Percentiles rank a stretch among this genome's conserved stretches.
phyloP scores from a whole-genome alignment of 202 grass and related monocot species.

The Eragrostis tef region DNA sequence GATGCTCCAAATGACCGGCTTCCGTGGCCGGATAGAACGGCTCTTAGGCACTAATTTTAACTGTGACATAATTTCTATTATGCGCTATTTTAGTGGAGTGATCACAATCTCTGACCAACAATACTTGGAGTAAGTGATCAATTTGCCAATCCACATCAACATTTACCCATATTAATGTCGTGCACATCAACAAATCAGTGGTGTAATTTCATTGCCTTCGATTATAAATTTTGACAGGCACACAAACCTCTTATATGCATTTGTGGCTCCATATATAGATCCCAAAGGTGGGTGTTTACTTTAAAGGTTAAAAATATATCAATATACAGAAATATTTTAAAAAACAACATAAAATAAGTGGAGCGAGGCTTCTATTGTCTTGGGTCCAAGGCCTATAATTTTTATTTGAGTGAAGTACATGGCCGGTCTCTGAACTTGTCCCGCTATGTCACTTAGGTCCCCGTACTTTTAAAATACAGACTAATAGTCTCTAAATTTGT shows the following conservation, averaged over 20 bases:
- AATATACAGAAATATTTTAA: not conserved
- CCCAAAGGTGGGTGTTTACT: not conserved
- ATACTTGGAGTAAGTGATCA: slow-evolving; percentile 14
- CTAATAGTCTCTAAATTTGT: no score
- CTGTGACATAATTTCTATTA: not conserved
- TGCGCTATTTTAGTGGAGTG: slow-evolving; percentile 31
- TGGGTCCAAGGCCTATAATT: not conserved
- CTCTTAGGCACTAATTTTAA: not conserved
- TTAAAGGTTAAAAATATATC: not conserved
- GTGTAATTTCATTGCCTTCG: not conserved
- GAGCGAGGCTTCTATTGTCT: not conserved
- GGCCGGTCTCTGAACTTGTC: no score
- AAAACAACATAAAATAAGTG: not conserved
- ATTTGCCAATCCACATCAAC: slow-evolving; percentile 10
- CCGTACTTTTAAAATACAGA: no score
- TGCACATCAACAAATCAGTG: not conserved
- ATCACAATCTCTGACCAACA: not conserved
- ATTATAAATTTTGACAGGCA: not conserved
- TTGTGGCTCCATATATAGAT: not conserved
- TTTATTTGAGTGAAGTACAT: no score
- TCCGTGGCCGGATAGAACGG: not conserved
- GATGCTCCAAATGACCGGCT: not conserved
- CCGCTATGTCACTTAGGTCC: no score
- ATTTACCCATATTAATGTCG: not conserved
- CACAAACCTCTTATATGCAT: not conserved